Conservation (phyloP, 371 early-diverging fungal species). For the Dichotomocladium elegans region DNA sequence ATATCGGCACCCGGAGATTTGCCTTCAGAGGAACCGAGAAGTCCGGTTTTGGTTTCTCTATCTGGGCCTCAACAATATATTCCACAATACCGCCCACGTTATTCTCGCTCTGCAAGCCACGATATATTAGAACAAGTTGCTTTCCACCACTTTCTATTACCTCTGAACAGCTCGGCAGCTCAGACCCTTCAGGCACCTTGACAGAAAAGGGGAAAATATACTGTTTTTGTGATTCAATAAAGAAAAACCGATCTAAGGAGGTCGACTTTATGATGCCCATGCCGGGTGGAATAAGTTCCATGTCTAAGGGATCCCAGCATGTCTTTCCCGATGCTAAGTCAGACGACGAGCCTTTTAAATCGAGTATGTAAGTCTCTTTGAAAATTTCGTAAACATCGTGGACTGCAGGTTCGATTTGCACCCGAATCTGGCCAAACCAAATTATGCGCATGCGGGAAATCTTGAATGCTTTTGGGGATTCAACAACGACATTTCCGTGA, state of each 20-base stretch:
- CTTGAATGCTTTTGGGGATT: constrained; percentile 10
- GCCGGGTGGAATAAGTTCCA: too few relatives aligned
- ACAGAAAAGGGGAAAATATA: constrained; percentile 19
- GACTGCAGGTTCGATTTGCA: constrained; percentile 2
- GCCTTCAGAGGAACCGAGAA: constrained; percentile 3
- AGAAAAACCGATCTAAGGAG: too few relatives aligned
- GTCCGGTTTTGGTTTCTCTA: constrained; percentile 7
- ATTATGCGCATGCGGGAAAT: constrained; percentile 4
- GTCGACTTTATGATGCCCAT: too few relatives aligned
- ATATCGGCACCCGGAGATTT: constrained; percentile 5
- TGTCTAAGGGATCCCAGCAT: too few relatives aligned
- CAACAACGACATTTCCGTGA: constrained; percentile 2
- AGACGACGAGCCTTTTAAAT: too few relatives aligned
- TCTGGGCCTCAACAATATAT: constrained; percentile 12
- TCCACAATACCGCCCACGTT: constrained; percentile 13
- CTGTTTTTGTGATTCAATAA: constrained; percentile 11
- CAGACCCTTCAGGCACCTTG: constrained; percentile 10
- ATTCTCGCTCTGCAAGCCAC: constrained; percentile 5
- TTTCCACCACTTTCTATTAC: constrained; percentile 6
- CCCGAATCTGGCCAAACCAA: constrained; percentile 10
- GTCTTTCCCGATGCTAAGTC: too few relatives aligned
- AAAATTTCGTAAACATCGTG: constrained; percentile 13
- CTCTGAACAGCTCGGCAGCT: constrained; percentile 26
- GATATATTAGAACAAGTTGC: neutral
- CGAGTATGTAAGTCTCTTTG: too few relatives aligned